Evolutionary conservation across 768 basidiomycete genomes (phyloP).

Genomic region (Boletus reticuloceps): DNA sequence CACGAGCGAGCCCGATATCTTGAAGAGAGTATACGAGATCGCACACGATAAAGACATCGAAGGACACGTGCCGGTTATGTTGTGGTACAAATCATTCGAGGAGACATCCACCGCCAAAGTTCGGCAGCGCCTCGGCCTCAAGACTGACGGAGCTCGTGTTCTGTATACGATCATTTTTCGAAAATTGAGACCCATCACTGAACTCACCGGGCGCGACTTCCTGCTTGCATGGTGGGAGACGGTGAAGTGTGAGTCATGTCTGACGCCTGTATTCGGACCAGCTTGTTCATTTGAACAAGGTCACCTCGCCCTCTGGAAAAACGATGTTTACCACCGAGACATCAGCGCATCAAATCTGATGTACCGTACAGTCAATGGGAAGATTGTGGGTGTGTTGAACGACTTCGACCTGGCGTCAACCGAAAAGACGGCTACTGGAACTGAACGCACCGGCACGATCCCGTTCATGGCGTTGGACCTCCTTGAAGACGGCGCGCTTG

Average conservation of each 20-base stretch:
- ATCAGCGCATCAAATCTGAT: conserved; percentile 1
- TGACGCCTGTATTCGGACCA: no score
- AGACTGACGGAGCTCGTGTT: background rate
- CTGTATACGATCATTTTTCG: background rate
- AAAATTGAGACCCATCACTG: background rate
- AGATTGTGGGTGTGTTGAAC: background rate
- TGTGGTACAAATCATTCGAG: background rate
- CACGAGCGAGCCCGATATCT: background rate
- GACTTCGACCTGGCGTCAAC: background rate
- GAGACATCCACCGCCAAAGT: background rate
- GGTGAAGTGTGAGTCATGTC: no score
- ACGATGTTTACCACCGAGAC: background rate
- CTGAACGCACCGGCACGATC: no score
- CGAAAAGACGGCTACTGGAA: background rate
- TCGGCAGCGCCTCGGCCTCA: background rate
- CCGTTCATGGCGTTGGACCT: no score
- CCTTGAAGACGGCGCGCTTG: background rate
- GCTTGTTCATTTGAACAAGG: background rate
- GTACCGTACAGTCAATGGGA: background rate
- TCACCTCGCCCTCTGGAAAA: background rate
- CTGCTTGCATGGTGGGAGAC: no score
- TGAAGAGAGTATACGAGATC: background rate
- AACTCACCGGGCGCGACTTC: background rate
- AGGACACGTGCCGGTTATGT: background rate
- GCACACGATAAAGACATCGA: no score